Base-by-base conservation (phyloP, 2,329 filamentous ascomycete genomes). In the Pseudopithomyces maydicus region DNA sequence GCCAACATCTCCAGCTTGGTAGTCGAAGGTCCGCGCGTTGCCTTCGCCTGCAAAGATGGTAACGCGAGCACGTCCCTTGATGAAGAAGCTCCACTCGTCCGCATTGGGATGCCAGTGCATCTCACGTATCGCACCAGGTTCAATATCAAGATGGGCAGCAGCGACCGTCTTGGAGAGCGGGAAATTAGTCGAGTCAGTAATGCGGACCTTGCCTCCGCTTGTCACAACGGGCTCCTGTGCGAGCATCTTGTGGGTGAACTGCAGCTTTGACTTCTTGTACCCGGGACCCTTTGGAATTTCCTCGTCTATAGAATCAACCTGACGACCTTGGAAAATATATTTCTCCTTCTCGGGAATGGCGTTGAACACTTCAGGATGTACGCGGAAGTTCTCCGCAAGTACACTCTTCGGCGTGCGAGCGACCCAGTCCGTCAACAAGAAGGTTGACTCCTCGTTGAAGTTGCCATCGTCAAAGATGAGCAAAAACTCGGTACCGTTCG, bases 81-180 rank as follows among this genome's bases (percentile, higher is more conserved):
- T 85, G 79, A 93, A 92, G 75, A 90, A 93, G 6, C 86, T 90
- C 90, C 90, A 93, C 73, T 92, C 90, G 67, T 92, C 90, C 12
- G 89, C 89, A 43, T 85, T 87, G 58, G 89, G 89, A 69, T 93
- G 90, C 90, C 90, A 93, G 78, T 93, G 90, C 82, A 93, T 91
- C 77, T 92, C 90, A 10, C 90, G 84, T 70, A 92, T 80, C 0
- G 88, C 88, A 14, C 88, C 88, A 0, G 90, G 89, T 61, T 89
- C 80, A 58, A 93, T 90, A 36, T 84, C 84, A 17, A 90, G 83
- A 66, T 92, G 84, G 1, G 89, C 90, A 0, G 90, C 89, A 0
- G 90, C 88, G 19, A 92, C 84, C 0, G 87, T 90, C 73, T 85
- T 87, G 44, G 89, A 90, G 58, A 92, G 83, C 29, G 86, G 85